Base-by-base conservation (phyloP, 768 basidiomycete genomes). In the Tephrocybe sp. region DNA sequence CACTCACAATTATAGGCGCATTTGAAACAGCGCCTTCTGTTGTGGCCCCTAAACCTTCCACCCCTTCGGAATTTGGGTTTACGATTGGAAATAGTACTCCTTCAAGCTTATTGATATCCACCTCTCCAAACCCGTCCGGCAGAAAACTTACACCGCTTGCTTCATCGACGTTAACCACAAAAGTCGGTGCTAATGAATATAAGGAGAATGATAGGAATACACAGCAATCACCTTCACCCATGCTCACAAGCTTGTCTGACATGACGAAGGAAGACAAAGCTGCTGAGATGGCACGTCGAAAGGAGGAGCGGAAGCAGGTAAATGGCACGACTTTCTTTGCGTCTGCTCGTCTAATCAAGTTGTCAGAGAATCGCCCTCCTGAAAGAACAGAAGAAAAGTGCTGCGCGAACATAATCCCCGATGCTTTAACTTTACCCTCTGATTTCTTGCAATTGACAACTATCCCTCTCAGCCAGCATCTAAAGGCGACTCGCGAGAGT, bases 261-360 rank as follows among this genome's bases (percentile, higher is more conserved):
- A 74, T 92, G 77, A 78, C 81, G 22, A 97, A 93, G 65, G 96
- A 97, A 66, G 93, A 95, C 58, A 96, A 89, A 66, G 90, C 90
- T 1, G 84, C 83, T n/a, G 92, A 97, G 72, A 87, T 98, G 84
- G 88, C 87, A 7, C 75, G 87, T 55, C 76, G 94, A 51, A 88
- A 95, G 62, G 95, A 98, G 64, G 96, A 98, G 65, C 73, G 96
- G 37, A 93, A 88, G 65, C 84, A 91, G 74, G 92, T 92, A 46
- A 35, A 7, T 34, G 16, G 32, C 12, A 6, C 6, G 28, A 30
- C 28, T 12, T 30, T 7, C 28, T 44, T 53, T 55, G 3, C n/a
- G 12, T 32, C 39, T 12, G 36, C 16, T 49, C 49, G 32, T 36
- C 26, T 25, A 39, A 16, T 22, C 31, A 18, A n/a, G 19, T 41